Conservation (phyloP, 179 eudicot genomes). For the Monotropa hypopitys region DNA sequence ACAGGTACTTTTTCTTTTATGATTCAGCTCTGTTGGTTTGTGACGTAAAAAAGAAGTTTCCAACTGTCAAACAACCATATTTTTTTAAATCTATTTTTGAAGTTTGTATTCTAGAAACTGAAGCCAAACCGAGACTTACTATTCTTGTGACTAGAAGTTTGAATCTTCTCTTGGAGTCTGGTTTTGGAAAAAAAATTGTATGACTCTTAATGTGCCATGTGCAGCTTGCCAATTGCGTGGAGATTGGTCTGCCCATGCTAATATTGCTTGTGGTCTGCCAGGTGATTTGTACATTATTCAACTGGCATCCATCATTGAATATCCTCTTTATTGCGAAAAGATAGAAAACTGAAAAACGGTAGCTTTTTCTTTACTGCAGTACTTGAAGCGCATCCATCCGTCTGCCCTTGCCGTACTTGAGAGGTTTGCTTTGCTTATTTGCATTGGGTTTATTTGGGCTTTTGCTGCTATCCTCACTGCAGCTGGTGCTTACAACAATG, state of each 20-base stretch:
- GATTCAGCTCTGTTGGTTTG: not conserved
- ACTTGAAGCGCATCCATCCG: constrained; percentile 45
- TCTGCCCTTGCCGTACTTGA: constrained; percentile 36
- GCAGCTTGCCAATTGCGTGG: constrained; percentile 76
- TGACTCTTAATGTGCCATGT: not conserved
- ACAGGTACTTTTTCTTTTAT: constrained; percentile 32
- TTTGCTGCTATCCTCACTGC: constrained; percentile 84
- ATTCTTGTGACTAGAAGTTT: not conserved
- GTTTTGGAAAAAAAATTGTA: not conserved
- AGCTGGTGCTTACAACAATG: constrained; percentile 73
- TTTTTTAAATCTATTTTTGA: not conserved
- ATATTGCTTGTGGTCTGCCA: constrained; percentile 57
- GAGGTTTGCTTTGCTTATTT: constrained; percentile 76
- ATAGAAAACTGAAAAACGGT: not conserved
- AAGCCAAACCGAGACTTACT: not conserved
- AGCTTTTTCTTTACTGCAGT: constrained; percentile 34
- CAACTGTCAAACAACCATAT: not conserved
- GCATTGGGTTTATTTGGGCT: constrained; percentile 75
- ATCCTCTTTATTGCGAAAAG: not conserved
- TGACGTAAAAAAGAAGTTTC: not conserved
- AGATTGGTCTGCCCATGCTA: constrained; percentile 86
- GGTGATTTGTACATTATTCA: constrained; percentile 23
- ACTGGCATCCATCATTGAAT: not conserved
- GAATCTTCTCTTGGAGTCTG: not conserved
- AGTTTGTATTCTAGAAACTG: not conserved